These are phyloP conservation scores for Aspergillus sergii DNA, from an alignment of 2,329 filamentous ascomycete species.

Conservation along the genomic window DNA sequence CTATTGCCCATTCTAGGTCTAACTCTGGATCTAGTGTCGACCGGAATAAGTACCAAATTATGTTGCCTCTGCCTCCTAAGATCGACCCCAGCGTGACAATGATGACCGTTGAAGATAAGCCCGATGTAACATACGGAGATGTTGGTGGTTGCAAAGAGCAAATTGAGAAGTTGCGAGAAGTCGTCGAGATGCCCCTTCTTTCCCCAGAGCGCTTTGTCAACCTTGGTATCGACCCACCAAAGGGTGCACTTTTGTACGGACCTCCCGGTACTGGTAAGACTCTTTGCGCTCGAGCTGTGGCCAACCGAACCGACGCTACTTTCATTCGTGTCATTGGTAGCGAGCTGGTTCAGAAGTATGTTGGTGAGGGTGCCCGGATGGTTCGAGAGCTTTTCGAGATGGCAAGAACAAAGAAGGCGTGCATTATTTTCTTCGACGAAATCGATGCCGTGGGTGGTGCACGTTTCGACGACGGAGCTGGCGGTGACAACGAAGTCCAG, in stretches of 20 bases:
- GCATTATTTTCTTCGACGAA: constrained; percentile 99
- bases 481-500: constrained; percentile 96
- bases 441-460: constrained; percentile 95
- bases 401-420: constrained; percentile 98
- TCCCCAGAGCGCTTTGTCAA: constrained; percentile 97
- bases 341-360: constrained; percentile 98
- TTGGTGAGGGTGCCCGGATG: constrained; percentile 97
- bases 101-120: constrained; percentile 99
- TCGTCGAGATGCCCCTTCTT: constrained; percentile 96
- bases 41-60: constrained; percentile 98
- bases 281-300: constrained; percentile 93
- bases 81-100: constrained; percentile 99
- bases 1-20: not conserved
- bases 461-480: constrained; percentile 93
- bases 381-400: constrained; percentile 98
- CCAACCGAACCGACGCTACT: constrained; percentile 96
- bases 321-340: constrained; percentile 99
- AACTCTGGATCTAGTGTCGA: constrained; percentile 66
- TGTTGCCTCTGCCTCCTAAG: constrained; percentile 93
- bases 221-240: constrained; percentile 97
- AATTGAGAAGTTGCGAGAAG: constrained; percentile 97
- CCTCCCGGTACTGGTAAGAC: constrained; percentile 99
- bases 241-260: constrained; percentile 94
- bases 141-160: constrained; percentile 99
- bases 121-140: constrained; percentile 97